Conservation (phyloP, 139 green algal genomes). For the Haematococcus lacustris region DNA sequence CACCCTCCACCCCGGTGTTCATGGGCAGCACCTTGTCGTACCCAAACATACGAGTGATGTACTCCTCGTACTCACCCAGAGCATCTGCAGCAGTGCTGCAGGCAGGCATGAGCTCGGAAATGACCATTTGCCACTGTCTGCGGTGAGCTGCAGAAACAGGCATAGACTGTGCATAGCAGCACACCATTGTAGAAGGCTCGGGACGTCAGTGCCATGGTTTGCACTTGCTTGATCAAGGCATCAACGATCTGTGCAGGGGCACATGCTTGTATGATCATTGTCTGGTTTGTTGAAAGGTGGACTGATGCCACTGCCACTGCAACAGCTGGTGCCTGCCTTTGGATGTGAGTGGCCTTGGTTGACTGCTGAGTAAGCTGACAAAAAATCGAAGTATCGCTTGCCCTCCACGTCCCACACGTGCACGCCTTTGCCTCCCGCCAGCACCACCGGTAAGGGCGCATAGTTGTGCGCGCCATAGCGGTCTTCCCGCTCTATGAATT, state of each 20-base stretch:
- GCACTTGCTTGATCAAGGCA: conserved; percentile 77
- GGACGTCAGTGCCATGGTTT: conserved; percentile 81
- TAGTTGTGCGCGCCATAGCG: conserved; percentile 89
- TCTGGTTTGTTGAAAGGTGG: too few species aligned
- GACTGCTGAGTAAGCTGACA: conserved; percentile 85
- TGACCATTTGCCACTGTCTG: too few species aligned
- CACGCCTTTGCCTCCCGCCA: conserved; percentile 59
- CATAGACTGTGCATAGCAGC: too few species aligned
- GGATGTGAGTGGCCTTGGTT: conserved; percentile 97
- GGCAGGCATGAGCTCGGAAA: too few species aligned
- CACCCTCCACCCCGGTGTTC: conserved; percentile 96
- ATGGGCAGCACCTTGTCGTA: conserved; percentile 95
- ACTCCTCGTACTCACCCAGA: conserved; percentile 89
- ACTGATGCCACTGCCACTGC: too few species aligned
- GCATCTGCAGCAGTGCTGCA: conserved; percentile 59
- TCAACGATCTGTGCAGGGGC: conserved; percentile 69
- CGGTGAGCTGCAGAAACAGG: too few species aligned
- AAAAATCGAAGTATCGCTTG: conserved; percentile 83
- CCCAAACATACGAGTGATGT: conserved; percentile 84
- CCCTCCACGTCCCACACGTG: conserved; percentile 83
- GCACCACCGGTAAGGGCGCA: conserved; percentile 79
- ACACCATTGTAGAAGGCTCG: conserved; percentile 92
- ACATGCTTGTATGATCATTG: too few species aligned
- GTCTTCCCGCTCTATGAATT: conserved; percentile 79
- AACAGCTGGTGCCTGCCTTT: conserved; percentile 37